phyloP scores from a whole-genome alignment of 441 rosid genomes.

The Corymbia calophylla region DNA sequence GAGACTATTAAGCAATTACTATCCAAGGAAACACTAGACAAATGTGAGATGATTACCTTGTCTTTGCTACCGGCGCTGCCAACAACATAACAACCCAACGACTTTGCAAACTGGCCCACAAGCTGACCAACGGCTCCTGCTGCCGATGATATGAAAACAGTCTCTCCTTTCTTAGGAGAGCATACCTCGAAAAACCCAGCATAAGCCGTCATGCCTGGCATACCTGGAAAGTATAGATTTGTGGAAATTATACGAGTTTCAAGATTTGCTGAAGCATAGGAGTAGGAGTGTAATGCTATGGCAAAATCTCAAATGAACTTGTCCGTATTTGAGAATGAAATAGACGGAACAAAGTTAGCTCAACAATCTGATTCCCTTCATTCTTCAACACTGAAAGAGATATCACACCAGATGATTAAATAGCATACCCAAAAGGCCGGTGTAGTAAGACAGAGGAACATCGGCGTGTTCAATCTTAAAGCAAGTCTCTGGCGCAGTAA shows the following conservation, averaged over 20 bases:
- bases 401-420: not conserved
- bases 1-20: not conserved
- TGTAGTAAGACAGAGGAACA: conserved; percentile 51
- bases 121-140: not conserved
- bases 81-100: not conserved
- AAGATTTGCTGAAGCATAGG: not conserved
- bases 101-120: not conserved
- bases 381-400: not conserved
- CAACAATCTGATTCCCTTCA: not conserved
- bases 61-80: not conserved
- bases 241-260: not conserved
- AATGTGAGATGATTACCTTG: not conserved
- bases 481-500: conserved; percentile 8
- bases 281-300: not conserved
- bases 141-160: not conserved
- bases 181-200: not conserved
- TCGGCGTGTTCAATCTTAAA: conserved; percentile 34
- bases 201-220: not conserved
- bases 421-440: conserved; percentile 14
- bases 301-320: not conserved
- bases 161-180: not conserved
- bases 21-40: not conserved
- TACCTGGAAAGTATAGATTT: not conserved
- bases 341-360: not conserved
- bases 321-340: not conserved